These are phyloP conservation scores for Ceratocystis lukuohia DNA, from an alignment of 2,329 filamentous ascomycete species.

Conservation along the genomic window DNA sequence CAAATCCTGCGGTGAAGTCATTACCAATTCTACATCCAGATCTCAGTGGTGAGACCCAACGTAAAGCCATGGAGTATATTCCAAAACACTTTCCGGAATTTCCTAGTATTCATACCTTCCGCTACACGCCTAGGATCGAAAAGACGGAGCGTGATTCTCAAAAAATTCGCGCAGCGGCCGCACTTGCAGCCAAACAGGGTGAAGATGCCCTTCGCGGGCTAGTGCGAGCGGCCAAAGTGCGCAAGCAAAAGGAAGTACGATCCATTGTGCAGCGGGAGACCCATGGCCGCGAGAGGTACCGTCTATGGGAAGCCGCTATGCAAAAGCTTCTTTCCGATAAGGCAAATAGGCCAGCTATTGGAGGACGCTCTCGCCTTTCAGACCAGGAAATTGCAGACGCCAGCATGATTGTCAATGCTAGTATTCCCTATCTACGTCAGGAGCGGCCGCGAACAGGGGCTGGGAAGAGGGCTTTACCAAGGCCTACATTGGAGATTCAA, in stretches of 20 bases:
- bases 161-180: constrained; percentile 46
- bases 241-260: constrained; percentile 51
- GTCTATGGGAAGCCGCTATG: constrained; percentile 50
- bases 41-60: constrained; percentile 45
- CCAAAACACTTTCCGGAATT: constrained; percentile 47
- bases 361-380: constrained; percentile 12
- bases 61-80: constrained; percentile 42
- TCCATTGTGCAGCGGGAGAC: constrained; percentile 40
- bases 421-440: constrained; percentile 14
- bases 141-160: constrained; percentile 36
- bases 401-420: constrained; percentile 48
- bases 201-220: constrained; percentile 48
- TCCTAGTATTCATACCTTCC: constrained; percentile 51
- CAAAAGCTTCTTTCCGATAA: constrained; percentile 37
- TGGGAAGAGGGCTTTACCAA: constrained; percentile 14
- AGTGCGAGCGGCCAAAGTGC: constrained; percentile 48
- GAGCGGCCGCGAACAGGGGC: constrained; percentile 16
- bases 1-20: constrained; percentile 28
- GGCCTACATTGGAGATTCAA: constrained; percentile 14
- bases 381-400: constrained; percentile 44
- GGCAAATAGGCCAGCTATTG: background rate
- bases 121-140: constrained; percentile 39
- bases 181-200: constrained; percentile 45
- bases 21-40: constrained; percentile 39
- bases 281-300: constrained; percentile 41